A percentile compares a stretch with the other conserved stretches of the same genome.
Conservation (phyloP, 257 asterid genomes). For the Salvia splendens region DNA sequence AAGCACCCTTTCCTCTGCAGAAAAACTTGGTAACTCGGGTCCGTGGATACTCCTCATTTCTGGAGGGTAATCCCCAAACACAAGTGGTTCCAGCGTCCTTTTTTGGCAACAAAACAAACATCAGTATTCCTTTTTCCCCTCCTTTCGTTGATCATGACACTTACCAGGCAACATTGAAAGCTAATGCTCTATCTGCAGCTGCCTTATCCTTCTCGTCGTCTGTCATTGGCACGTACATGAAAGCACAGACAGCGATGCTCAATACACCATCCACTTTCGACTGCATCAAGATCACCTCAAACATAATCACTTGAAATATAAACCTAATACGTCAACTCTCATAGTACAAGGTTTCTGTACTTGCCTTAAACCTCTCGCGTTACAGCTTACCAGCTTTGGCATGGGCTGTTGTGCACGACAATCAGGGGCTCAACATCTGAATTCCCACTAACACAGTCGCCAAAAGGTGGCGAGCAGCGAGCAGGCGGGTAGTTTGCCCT, state of each 20-base stretch:
- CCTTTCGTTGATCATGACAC: conserved; percentile 24
- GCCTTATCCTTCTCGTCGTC: conserved; percentile 49
- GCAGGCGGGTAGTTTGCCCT: conserved; percentile 56
- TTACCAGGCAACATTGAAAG: conserved; percentile 72
- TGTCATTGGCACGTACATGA: conserved; percentile 58
- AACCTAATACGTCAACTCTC: too few relatives aligned
- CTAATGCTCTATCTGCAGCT: conserved; percentile 68
- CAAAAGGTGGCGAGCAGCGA: conserved; percentile 77
- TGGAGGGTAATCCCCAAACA: conserved; percentile 74
- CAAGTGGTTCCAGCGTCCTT: conserved; percentile 68
- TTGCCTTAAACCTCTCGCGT: conserved; percentile 55
- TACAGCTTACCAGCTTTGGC: conserved; percentile 69
- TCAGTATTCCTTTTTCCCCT: not conserved
- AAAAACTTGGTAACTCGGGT: conserved; percentile 54
- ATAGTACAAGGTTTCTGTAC: too few relatives aligned
- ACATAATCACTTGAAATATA: not conserved
- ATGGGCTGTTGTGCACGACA: conserved; percentile 66
- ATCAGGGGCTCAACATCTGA: conserved; percentile 76
- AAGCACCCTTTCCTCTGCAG: conserved; percentile 53
- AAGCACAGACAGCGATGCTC: conserved; percentile 46
- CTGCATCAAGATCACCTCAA: conserved; percentile 38
- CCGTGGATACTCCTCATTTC: conserved; percentile 71
- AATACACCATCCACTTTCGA: conserved; percentile 51
- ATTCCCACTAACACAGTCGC: conserved; percentile 63
- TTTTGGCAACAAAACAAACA: not conserved